These are phyloP conservation scores for Bryum argenteum DNA, from an alignment of 225 moss, liverwort and hornwort genomes.

Conservation along the genomic window DNA sequence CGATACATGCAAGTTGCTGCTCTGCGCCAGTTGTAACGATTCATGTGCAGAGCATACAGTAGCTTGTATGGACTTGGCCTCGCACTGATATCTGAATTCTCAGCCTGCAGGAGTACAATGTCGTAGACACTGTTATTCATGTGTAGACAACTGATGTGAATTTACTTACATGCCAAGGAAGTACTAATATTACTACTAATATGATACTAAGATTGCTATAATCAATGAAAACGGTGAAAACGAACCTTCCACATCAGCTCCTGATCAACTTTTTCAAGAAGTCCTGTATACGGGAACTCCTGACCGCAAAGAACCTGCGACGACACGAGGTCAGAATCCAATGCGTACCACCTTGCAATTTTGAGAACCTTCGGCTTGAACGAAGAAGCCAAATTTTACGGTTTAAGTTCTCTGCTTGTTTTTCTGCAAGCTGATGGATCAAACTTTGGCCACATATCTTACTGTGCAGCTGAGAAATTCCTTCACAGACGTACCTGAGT, in stretches of 20 bases:
- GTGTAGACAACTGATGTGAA: neutral
- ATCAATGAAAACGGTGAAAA: conserved; percentile 4
- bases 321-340: conserved; percentile 24
- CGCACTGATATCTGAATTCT: conserved; percentile 83
- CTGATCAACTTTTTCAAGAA: conserved; percentile 88
- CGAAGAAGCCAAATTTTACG: too few species aligned
- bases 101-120: conserved; percentile 51
- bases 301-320: conserved; percentile 80
- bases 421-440: too few species aligned
- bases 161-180: conserved; percentile 9
- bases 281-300: conserved; percentile 84
- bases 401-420: too few species aligned
- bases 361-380: too few species aligned
- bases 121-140: conserved; percentile 13
- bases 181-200: too few species aligned
- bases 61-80: conserved; percentile 87
- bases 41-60: conserved; percentile 87
- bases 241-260: conserved; percentile 83
- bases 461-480: too few species aligned
- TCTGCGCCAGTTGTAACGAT: conserved; percentile 92
- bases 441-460: too few species aligned
- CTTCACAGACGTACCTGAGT: conserved; percentile 47
- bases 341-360: neutral
- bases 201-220: conserved; percentile 7
- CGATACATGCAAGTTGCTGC: conserved; percentile 97